Base-by-base conservation (phyloP, 495 filamentous ascomycete genomes). In the Podospora didyma region DNA sequence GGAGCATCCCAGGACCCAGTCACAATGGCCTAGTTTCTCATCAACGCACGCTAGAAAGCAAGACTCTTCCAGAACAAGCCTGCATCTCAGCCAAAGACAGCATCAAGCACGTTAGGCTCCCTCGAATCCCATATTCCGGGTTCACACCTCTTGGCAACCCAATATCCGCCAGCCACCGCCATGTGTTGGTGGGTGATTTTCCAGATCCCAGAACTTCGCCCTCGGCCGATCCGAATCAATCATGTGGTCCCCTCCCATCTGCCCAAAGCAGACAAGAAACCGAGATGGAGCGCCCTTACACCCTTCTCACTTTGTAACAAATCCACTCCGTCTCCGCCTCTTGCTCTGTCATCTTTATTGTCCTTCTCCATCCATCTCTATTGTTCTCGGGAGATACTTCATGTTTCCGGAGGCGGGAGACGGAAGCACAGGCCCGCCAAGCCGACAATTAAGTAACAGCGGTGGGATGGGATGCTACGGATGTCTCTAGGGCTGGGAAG, bases 111-210 rank as follows among this genome's bases (percentile, higher is more conserved):
- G 34, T 17, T 12, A 56, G n/a, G 6, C 5, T 26, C 11, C 20
- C 5, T 12, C 20, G 39, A 26, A 39, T 53, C 42, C 65, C 65
- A 61, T 61, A 59, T 62, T 61, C 62, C 65, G 57, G 65, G 65
- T 67, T 67, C 60, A 50, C 49, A 61, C 47, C 46, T 58, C 54
- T 59, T 60, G 62, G 59, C 62, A 6, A 45, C 49, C 34, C 50
- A 64, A 60, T 64, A 60, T 63, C n/a, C 54, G 26, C 42, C 49
- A 49, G 51, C 56, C 47, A 39, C 35, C 22, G 21, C 46, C 56
- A 59, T 56, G 56, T 56, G 45, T 37, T 53, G 41, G 42, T 16
- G 19, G 26, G 31, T 22, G 0, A n/a, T n/a, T n/a, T n/a, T n/a
- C n/a, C 46, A 31, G 5, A 26, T 10, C 11, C 49, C 1, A 51